Conservation (phyloP, 1,139 yeast genomes). For the Candida tetrigidarum region DNA sequence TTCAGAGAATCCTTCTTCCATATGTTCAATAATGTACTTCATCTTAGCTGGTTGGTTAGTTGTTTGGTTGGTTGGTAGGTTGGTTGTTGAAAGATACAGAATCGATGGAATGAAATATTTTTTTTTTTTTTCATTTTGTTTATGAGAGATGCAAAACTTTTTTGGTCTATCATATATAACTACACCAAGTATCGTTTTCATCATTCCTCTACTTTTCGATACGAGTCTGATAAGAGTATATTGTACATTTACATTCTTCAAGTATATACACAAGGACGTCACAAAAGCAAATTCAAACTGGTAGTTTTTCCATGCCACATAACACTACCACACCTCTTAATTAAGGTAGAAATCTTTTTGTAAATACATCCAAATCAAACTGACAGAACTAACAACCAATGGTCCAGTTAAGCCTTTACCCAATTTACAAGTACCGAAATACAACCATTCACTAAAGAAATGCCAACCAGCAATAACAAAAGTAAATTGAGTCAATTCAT, state of each 20-base stretch:
- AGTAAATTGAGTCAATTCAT: constrained; percentile 80
- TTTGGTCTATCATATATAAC: no score
- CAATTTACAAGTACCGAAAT: constrained; percentile 75
- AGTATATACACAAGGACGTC: no score
- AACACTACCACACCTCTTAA: neutral
- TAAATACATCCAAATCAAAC: constrained; percentile 62
- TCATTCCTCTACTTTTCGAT: no score
- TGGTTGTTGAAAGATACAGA: neutral
- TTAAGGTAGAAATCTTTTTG: constrained; percentile 55
- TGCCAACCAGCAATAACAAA: constrained; percentile 84
- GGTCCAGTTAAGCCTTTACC: constrained; percentile 95
- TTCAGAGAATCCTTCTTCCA: constrained; percentile 96
- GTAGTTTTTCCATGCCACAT: no score
- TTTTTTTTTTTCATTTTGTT: neutral
- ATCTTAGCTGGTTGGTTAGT: constrained; percentile 31
- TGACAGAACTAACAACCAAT: constrained; percentile 60
- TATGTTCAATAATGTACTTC: constrained; percentile 95
- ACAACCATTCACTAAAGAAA: constrained; percentile 82
- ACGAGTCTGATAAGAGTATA: no score
- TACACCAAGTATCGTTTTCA: no score
- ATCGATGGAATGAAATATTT: neutral
- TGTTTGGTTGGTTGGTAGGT: neutral
- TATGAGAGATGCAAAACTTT: neutral
- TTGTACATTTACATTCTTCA: no score
- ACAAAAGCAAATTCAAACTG: no score